phyloP scores from a whole-genome alignment of 495 filamentous ascomycete genomes.

The Penicillium desertorum region DNA sequence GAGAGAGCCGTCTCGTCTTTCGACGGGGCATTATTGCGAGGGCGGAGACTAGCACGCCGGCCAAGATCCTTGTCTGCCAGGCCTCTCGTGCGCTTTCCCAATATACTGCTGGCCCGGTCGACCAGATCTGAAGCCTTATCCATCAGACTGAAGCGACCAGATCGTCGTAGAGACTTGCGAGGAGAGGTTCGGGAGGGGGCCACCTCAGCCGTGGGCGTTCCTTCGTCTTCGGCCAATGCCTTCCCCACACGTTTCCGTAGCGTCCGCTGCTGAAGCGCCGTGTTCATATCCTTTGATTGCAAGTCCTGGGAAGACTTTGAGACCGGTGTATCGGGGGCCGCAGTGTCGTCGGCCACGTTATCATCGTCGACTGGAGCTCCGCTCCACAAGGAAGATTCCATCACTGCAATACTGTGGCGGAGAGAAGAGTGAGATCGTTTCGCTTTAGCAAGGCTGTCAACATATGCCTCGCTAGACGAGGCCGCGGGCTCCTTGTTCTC shows the following conservation, averaged over 20 bases:
- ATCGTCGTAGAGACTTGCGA: slow-evolving; percentile 31
- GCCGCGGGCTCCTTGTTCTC: slow-evolving; percentile 37
- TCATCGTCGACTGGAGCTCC: slow-evolving; percentile 32
- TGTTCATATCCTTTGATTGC: slow-evolving; percentile 35
- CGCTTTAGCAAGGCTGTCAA: slow-evolving; percentile 33
- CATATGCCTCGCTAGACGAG: slow-evolving; percentile 41
- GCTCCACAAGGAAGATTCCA: slow-evolving; percentile 43
- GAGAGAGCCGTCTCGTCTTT: slow-evolving; percentile 31
- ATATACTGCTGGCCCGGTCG: slow-evolving; percentile 44
- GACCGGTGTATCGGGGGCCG: slow-evolving; percentile 41
- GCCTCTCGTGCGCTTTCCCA: slow-evolving; percentile 57
- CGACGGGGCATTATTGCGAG: slow-evolving; percentile 31
- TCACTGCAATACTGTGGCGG: slow-evolving; percentile 47
- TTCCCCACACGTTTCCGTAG: slow-evolving; percentile 51
- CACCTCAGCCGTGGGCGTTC: slow-evolving; percentile 16
- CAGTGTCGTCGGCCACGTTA: slow-evolving; percentile 37
- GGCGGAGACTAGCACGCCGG: slow-evolving; percentile 43
- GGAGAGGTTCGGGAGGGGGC: slow-evolving; percentile 17
- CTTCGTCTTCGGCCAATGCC: slow-evolving; percentile 50
- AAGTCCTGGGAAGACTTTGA: slow-evolving; percentile 45
- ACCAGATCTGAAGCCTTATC: slow-evolving; percentile 47
- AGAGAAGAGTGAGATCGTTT: slow-evolving; percentile 39
- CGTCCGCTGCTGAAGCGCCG: slow-evolving; percentile 43
- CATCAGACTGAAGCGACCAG: slow-evolving; percentile 43
- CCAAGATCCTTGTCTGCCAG: slow-evolving; percentile 42